Evolutionary conservation across 768 basidiomycete species (phyloP).

Genomic region (Trametes sanguinea): DNA sequence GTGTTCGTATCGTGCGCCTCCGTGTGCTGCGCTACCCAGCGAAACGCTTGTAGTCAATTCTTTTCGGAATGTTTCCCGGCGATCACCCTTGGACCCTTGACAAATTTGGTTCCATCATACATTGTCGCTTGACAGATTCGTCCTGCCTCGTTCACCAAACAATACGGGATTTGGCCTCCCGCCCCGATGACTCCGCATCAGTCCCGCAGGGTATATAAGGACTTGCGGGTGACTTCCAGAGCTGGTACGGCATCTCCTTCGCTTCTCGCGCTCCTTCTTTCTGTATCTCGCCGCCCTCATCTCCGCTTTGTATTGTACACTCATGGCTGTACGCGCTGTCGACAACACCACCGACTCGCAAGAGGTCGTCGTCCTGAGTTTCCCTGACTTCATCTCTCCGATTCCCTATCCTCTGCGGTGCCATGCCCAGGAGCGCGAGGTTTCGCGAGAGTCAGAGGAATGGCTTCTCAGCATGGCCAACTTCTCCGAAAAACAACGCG

Average conservation of each 20-base stretch:
- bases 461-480: constrained; percentile 38
- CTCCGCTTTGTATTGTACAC: constrained; percentile 14
- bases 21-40: constrained; percentile 2
- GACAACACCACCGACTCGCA: constrained; percentile 10
- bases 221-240: constrained; percentile 1
- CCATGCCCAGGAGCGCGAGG: constrained; percentile 36
- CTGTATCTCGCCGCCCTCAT: constrained; percentile 1
- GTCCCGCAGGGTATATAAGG: constrained; percentile 20
- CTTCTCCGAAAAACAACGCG: constrained; percentile 34
- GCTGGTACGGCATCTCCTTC: constrained; percentile 12
- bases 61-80: constrained; percentile 13
- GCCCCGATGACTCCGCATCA: constrained; percentile 23
- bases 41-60: constrained; percentile 14
- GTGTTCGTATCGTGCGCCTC: constrained; percentile 4
- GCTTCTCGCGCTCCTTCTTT: constrained; percentile 18
- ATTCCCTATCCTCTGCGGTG: constrained; percentile 41
- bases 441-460: constrained; percentile 40
- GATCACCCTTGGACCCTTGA: constrained; percentile 18
- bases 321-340: constrained; percentile 19
- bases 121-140: constrained; percentile 25
- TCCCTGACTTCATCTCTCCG: constrained; percentile 45
- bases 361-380: constrained; percentile 29
- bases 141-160: constrained; percentile 21
- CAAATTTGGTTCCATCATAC: constrained; percentile 20
- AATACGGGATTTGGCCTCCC: constrained; percentile 20